A percentile compares a stretch with the other conserved stretches of the same genome.
phyloP scores from a whole-genome alignment of 2,329 filamentous ascomycete genomes.

The Colletotrichum sp. region DNA sequence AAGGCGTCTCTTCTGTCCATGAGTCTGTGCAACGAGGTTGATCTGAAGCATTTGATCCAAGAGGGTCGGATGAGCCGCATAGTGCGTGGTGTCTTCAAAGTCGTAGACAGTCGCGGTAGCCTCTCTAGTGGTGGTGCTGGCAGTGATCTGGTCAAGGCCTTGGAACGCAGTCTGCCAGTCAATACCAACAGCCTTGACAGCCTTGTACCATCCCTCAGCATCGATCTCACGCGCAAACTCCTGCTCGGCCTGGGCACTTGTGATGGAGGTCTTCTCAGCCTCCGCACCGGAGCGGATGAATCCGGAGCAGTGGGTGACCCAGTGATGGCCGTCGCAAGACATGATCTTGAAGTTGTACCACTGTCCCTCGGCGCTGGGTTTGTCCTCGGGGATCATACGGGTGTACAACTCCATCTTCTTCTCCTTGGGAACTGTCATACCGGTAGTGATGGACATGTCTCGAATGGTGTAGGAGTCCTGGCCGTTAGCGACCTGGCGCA shows the following conservation, averaged over 20 bases:
- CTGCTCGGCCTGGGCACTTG: not conserved
- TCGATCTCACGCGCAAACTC: not conserved
- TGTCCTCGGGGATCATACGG: constrained; percentile 25
- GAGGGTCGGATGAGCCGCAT: constrained; percentile 1
- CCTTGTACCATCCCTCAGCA: constrained; percentile 2
- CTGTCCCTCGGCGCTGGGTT: not conserved
- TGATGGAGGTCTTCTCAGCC: not conserved
- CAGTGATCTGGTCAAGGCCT: not conserved
- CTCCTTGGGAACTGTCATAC: constrained; percentile 30
- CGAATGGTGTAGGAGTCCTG: constrained; percentile 30
- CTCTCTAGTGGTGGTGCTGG: not conserved
- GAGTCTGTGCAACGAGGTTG: not conserved
- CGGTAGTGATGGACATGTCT: constrained; percentile 31
- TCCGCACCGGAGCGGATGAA: not conserved
- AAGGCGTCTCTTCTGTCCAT: not conserved
- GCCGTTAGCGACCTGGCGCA: not conserved
- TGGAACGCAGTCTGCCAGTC: constrained; percentile 10
- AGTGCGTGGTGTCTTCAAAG: constrained; percentile 4
- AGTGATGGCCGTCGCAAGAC: constrained; percentile 30
- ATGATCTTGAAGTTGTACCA: constrained; percentile 39
- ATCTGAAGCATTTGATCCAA: constrained; percentile 11
- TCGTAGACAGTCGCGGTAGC: constrained; percentile 7
- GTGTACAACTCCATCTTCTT: constrained; percentile 35
- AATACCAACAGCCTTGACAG: not conserved
- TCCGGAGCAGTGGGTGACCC: constrained; percentile 30